These are phyloP conservation scores for Termitomyces sp. DNA, from an alignment of 768 basidiomycete genomes.

Conservation along the genomic window DNA sequence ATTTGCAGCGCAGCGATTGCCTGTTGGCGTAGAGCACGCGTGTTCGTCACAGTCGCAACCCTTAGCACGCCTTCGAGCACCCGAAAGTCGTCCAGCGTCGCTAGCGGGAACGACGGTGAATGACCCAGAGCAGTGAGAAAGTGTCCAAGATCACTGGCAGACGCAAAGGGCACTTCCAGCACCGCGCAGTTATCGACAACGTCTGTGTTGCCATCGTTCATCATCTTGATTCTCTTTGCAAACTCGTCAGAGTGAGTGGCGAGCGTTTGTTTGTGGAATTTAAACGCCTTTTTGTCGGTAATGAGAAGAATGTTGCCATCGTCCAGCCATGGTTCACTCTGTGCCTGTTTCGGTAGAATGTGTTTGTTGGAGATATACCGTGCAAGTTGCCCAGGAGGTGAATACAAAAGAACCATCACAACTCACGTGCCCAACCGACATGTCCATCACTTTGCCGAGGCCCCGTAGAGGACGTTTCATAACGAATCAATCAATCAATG, in stretches of 20 bases:
- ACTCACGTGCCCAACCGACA: too few relatives aligned
- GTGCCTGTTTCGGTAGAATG: slow-evolving; percentile 10
- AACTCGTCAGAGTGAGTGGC: slow-evolving; percentile 1
- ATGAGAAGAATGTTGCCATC: slow-evolving; percentile 15
- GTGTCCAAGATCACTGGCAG: slow-evolving; percentile 2
- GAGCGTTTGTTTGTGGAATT: slow-evolving; percentile 6
- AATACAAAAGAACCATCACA: not conserved
- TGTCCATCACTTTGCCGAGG: too few relatives aligned
- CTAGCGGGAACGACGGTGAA: slow-evolving; percentile 5
- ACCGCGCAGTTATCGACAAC: slow-evolving; percentile 9
- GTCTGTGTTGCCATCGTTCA: slow-evolving; percentile 14
- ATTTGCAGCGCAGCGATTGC: slow-evolving; percentile 10
- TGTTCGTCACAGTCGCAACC: slow-evolving; percentile 7
- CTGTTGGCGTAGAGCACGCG: slow-evolving; percentile 6
- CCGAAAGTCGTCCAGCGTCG: slow-evolving; percentile 3
- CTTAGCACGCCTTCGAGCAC: slow-evolving; percentile 8
- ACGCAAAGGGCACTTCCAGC: slow-evolving; percentile 1
- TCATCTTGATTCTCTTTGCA: not conserved
- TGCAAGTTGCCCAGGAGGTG: slow-evolving; percentile 1
- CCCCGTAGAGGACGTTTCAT: too few relatives aligned
- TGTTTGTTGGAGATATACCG: slow-evolving; percentile 1
- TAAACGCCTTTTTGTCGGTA: slow-evolving; percentile 7
- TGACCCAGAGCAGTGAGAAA: slow-evolving; percentile 8
- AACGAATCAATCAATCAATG: too few relatives aligned
- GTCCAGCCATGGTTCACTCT: slow-evolving; percentile 1